Conservation (phyloP, 1,284 basidiomycete genomes). For the Calocybe gambosa region DNA sequence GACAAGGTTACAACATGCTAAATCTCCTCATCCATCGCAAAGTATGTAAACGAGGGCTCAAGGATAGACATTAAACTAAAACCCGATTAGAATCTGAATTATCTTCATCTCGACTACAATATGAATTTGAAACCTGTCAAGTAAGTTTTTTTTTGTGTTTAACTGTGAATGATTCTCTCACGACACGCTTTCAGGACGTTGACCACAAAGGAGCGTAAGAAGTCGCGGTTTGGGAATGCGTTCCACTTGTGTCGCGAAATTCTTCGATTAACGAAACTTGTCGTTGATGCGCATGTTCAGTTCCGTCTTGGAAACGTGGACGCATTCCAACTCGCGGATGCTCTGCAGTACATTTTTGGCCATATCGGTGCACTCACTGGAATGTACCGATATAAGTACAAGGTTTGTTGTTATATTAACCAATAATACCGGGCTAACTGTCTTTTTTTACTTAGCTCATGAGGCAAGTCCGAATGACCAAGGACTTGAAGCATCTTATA, state of each 20-base stretch:
- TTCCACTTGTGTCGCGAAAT: conserved; percentile 99
- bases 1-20: conserved; percentile 99
- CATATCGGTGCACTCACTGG: conserved; percentile 98
- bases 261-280: conserved; percentile 93
- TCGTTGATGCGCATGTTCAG: conserved; percentile 98
- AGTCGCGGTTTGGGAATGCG: conserved; percentile 99
- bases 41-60: conserved; percentile 32
- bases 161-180: conserved; percentile 3
- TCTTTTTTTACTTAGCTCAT: conserved; percentile 64
- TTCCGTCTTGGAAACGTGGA: conserved; percentile 98
- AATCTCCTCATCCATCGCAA: conserved; percentile 99
- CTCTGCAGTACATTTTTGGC: conserved; percentile 95
- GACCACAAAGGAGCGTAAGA: conserved; percentile 99
- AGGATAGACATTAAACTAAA: neutral
- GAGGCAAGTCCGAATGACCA: conserved; percentile 99
- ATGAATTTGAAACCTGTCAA: conserved; percentile 98
- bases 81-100: conserved; percentile 78
- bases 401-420: conserved; percentile 40
- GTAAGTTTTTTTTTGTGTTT: conserved; percentile 29
- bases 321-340: conserved; percentile 98
- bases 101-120: conserved; percentile 90
- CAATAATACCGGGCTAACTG: conserved; percentile 11
- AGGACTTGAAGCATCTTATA: conserved; percentile 97
- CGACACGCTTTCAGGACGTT: conserved; percentile 63
- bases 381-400: conserved; percentile 99